Percentiles rank a stretch among this genome's conserved stretches.
These are phyloP conservation scores for Venturia asperata DNA, from an alignment of 2,329 filamentous ascomycete genomes.

Conservation along the genomic window DNA sequence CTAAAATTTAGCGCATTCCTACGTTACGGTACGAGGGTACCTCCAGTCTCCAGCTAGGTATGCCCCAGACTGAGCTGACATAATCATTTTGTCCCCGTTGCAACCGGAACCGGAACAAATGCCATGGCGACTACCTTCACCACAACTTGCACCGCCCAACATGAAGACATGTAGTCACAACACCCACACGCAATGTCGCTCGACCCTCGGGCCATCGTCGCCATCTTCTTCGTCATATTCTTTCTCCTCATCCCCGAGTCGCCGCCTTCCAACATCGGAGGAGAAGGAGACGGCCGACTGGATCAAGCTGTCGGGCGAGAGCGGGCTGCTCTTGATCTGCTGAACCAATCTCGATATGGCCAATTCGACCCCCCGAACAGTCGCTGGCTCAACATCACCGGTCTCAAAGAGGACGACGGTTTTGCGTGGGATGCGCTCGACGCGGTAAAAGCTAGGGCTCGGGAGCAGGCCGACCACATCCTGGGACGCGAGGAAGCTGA, in stretches of 20 bases:
- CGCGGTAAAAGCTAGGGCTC: conserved; percentile 17
- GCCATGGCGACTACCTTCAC: no score
- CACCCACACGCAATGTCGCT: neutral
- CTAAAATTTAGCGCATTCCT: no score
- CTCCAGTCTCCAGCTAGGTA: no score
- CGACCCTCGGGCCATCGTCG: neutral
- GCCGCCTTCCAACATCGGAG: neutral
- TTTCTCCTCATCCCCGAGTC: conserved; percentile 17
- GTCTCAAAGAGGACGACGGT: conserved; percentile 19
- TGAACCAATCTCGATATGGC: conserved; percentile 19
- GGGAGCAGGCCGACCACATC: conserved; percentile 14
- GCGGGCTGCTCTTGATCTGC: conserved; percentile 14
- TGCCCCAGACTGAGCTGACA: no score
- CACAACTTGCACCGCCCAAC: neutral
- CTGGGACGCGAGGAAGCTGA: conserved; percentile 16
- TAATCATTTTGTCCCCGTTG: no score
- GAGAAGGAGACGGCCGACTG: neutral
- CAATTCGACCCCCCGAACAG: conserved; percentile 19
- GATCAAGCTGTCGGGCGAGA: conserved; percentile 13
- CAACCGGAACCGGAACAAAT: no score
- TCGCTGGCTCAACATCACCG: conserved; percentile 20
- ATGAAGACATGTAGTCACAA: neutral
- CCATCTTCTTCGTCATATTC: conserved; percentile 8
- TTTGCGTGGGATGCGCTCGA: conserved; percentile 20
- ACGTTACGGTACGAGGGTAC: no score